These are phyloP conservation scores for Tuber indicum DNA, from an alignment of 495 filamentous ascomycete species.

Conservation along the genomic window DNA sequence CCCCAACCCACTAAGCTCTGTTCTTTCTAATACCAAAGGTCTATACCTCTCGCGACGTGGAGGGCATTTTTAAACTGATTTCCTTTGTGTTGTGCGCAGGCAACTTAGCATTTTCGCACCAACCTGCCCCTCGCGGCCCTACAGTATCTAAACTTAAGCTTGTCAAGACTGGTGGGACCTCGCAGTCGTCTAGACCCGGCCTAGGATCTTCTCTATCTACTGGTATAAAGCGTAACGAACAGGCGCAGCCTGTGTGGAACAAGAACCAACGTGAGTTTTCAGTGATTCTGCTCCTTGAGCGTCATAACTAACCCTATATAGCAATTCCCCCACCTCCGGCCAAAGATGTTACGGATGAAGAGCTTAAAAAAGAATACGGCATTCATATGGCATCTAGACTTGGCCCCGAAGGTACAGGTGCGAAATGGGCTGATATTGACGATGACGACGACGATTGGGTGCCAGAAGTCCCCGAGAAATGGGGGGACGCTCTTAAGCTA, in stretches of 20 bases:
- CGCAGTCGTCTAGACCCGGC: conserved; percentile 43
- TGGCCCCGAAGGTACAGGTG: conserved; percentile 65
- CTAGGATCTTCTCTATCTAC: conserved; percentile 51
- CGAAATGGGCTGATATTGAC: conserved; percentile 97
- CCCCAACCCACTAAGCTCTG: conserved; percentile 30
- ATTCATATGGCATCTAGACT: conserved; percentile 93
- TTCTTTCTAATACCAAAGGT: conserved; percentile 33
- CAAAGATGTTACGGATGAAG: conserved; percentile 95
- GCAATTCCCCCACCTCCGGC: conserved; percentile 69
- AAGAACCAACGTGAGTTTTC: conserved; percentile 80
- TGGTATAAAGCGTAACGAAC: conserved; percentile 52
- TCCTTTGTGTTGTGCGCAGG: conserved; percentile 36
- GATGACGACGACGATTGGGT: conserved; percentile 99
- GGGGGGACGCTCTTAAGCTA: conserved; percentile 95
- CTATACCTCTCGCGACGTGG: conserved; percentile 11
- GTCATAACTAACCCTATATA: conserved; percentile 36
- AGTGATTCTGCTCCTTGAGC: conserved; percentile 7
- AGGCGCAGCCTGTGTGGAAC: conserved; percentile 72
- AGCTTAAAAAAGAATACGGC: conserved; percentile 87
- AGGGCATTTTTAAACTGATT: conserved; percentile 19
- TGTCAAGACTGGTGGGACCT: conserved; percentile 33
- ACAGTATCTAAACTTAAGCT: conserved; percentile 38
- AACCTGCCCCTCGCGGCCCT: conserved; percentile 27
- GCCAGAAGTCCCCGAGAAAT: conserved; percentile 80
- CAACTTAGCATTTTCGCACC: conserved; percentile 23